phyloP scores from a whole-genome alignment of 768 basidiomycete species.

The Pulveroboletus sp. region DNA sequence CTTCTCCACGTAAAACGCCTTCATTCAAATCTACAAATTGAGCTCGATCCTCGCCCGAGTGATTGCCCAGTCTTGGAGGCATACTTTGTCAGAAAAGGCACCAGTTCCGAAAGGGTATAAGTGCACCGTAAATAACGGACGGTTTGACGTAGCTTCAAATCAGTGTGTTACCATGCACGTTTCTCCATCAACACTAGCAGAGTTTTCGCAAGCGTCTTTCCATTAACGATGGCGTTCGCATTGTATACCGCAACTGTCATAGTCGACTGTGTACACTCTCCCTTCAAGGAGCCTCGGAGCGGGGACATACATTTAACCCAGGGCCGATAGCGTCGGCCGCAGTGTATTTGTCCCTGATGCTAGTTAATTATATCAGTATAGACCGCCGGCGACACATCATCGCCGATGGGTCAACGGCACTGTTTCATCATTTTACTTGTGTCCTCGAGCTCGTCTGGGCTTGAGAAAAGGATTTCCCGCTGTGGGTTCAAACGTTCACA shows the following conservation, averaged over 20 bases:
- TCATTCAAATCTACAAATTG: background rate
- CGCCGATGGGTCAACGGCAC: background rate
- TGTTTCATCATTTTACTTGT: background rate
- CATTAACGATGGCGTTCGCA: background rate
- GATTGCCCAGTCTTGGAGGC: slow-evolving; percentile 10
- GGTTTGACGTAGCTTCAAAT: slow-evolving; percentile 1
- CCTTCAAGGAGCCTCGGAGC: background rate
- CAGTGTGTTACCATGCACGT: slow-evolving; percentile 9
- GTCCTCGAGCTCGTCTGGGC: background rate
- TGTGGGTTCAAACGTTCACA: background rate
- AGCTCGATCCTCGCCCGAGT: slow-evolving; percentile 11
- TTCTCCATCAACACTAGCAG: background rate
- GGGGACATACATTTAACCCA: slow-evolving; percentile 1
- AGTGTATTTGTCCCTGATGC: slow-evolving; percentile 12
- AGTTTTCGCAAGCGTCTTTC: slow-evolving; percentile 1
- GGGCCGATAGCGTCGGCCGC: slow-evolving; percentile 19
- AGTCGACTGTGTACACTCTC: background rate
- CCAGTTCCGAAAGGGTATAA: slow-evolving; percentile 13
- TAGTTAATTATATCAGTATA: slow-evolving; percentile 3
- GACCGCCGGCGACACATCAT: slow-evolving; percentile 1
- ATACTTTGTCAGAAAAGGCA: slow-evolving; percentile 11
- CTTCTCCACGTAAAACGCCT: slow-evolving; percentile 24
- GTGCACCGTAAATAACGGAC: slow-evolving; percentile 13
- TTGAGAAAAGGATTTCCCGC: background rate
- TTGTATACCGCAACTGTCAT: background rate